Conservation (phyloP, 208 protist genomes). For the Porcisia hertigi region DNA sequence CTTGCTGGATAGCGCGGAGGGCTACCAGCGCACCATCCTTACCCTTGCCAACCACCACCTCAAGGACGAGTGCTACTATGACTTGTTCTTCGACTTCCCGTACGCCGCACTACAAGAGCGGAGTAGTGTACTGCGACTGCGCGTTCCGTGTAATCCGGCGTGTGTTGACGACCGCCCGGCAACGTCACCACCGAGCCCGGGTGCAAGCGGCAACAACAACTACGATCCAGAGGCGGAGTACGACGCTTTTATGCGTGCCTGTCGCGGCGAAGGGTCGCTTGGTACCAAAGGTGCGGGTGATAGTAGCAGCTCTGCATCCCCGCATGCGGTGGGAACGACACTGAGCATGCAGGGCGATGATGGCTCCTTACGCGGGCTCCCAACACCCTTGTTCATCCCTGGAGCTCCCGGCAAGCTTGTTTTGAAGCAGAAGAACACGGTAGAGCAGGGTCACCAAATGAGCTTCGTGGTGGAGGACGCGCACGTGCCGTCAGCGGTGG, state of each 20-base stretch:
- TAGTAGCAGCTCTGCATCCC: not conserved
- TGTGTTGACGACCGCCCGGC: not conserved
- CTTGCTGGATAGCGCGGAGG: constrained; percentile 37
- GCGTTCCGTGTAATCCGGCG: constrained; percentile 40
- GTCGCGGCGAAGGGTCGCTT: constrained; percentile 7
- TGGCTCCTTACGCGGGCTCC: constrained; percentile 7
- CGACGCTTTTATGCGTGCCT: constrained; percentile 26
- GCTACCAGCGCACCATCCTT: constrained; percentile 39
- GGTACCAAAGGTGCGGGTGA: not conserved
- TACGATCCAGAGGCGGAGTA: constrained; percentile 33
- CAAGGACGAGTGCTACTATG: constrained; percentile 53
- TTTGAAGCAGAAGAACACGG: constrained; percentile 67
- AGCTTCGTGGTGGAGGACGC: constrained; percentile 51
- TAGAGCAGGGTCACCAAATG: constrained; percentile 73
- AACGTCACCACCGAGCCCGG: not conserved
- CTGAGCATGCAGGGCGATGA: not conserved
- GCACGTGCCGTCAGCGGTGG: constrained; percentile 43
- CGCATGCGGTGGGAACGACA: not conserved
- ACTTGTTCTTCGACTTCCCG: constrained; percentile 80
- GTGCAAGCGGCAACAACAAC: not conserved
- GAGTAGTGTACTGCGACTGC: constrained; percentile 61
- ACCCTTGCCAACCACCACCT: constrained; percentile 32
- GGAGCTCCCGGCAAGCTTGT: constrained; percentile 41
- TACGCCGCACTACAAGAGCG: constrained; percentile 34
- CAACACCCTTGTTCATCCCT: constrained; percentile 18